Conservation (phyloP, 441 rosid species). For the Adansonia madagascariensis region DNA sequence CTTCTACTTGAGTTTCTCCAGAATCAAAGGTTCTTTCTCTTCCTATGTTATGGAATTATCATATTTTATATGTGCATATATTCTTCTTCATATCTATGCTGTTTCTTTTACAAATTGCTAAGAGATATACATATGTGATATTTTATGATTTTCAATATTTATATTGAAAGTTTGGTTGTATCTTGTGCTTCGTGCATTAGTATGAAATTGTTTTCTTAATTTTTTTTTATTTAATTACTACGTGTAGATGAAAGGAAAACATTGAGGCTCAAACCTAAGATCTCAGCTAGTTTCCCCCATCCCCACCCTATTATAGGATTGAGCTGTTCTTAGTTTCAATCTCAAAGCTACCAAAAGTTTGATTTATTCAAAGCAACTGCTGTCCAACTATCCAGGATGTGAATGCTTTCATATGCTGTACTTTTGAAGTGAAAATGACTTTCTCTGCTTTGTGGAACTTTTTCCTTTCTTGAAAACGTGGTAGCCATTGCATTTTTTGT, state of each 20-base stretch:
- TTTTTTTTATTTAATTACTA: not conserved
- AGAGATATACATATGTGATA: not conserved
- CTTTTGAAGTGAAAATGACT: not conserved
- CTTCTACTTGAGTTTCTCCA: slow-evolving; percentile 6
- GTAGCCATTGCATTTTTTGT: not conserved
- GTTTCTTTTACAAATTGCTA: not conserved
- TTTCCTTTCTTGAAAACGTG: not conserved
- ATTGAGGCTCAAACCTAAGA: not conserved
- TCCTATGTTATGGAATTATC: not conserved
- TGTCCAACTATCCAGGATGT: not conserved
- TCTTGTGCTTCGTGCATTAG: slow-evolving; percentile 9
- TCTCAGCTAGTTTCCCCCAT: not conserved
- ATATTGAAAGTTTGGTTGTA: slow-evolving; percentile 6
- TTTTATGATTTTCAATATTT: slow-evolving; percentile 8
- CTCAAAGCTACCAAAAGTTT: not conserved
- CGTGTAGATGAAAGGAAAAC: not conserved
- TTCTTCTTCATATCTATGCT: not conserved
- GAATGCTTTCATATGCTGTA: not conserved
- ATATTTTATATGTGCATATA: not conserved
- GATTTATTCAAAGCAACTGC: not conserved
- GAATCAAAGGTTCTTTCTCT: slow-evolving; percentile 14
- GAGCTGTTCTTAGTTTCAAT: slow-evolving; percentile 11
- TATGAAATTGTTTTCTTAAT: not conserved
- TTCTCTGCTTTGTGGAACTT: not conserved
- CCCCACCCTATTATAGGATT: not conserved